Percentiles rank a stretch among this genome's conserved stretches.
Conservation (phyloP, 1,284 basidiomycete species). For the Ganoderma lucidum region DNA sequence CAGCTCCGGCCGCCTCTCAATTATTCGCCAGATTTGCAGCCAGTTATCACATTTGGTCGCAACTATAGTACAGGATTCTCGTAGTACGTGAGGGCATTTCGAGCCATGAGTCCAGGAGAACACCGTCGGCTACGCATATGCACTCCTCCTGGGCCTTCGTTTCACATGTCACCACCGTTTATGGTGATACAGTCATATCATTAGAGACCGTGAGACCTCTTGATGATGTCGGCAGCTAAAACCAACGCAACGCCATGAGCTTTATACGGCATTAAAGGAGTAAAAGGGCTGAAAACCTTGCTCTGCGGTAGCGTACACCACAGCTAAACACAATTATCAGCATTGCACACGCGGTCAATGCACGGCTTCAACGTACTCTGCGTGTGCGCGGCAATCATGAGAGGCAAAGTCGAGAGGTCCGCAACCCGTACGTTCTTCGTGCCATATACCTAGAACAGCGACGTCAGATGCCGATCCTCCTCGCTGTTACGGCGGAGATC, state of each 20-base stretch:
- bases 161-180: too few species aligned
- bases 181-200: too few species aligned
- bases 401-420: conserved; percentile 41
- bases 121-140: too few species aligned
- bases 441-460: conserved; percentile 39
- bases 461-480: background rate
- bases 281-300: background rate
- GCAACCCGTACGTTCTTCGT: conserved; percentile 40
- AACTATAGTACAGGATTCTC: too few species aligned
- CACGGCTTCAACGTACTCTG: conserved; percentile 23
- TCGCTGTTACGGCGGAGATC: background rate
- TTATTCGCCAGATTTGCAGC: too few species aligned
- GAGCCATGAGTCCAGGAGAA: too few species aligned
- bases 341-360: background rate
- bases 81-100: too few species aligned
- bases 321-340: background rate
- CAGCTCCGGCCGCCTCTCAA: too few species aligned
- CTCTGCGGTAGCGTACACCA: background rate
- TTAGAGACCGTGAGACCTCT: background rate
- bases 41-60: too few species aligned
- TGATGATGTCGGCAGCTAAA: background rate
- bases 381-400: conserved; percentile 34
- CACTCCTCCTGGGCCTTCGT: too few species aligned
- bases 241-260: background rate
- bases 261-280: too few species aligned